Base-by-base conservation (phyloP, 129 eudicot species). In the Apium graveolens region DNA sequence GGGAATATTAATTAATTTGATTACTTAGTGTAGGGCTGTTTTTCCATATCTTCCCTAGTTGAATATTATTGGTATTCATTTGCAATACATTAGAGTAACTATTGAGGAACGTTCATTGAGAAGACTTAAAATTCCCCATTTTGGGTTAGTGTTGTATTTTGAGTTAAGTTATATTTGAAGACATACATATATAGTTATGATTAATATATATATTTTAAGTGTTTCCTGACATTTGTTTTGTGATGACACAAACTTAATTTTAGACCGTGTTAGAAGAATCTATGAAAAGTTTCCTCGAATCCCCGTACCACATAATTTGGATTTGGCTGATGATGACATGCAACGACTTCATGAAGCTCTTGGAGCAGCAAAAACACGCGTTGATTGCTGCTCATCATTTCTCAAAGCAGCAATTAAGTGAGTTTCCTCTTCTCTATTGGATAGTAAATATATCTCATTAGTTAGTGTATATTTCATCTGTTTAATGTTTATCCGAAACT, bases 351-450 rank as follows among this genome's bases (percentile, higher is more conserved):
- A 96, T 76, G 98, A 95, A 86, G 91, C 91, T 37, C 83, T 95
- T 80, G 98, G 89, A 69, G 93, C 98, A 71, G 98, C 98, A 83
- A 95, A 95, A 87, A 83, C 74, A 83, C 97, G 97, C 24, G 91
- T 92, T 12, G 94, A 95, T 68, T 79, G 93, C 53, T 95, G 98
- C 87, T 84, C 98, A 39, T 84, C 96, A 3, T 91, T 91, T 77
- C 82, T 95, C 73, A 91, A 83, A 85, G 93, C 96, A 78, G 93
- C 97, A 76, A 80, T 95, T 57, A 95, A 86, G 98, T 91, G 70
- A 85, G 93, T 78, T 79, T 39, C 4, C 21, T 26, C 20, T 13
- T 66, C 17, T 42, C 17, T 42, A 21, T 60, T 12, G 29, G 13
- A 42, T 72, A 26, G 43, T 8, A 16, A 18, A 20, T 73, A 0